Percentiles rank a stretch among this genome's conserved stretches.
Evolutionary conservation across 768 basidiomycete genomes (phyloP).

Genomic region (Rubroboletus satanas): DNA sequence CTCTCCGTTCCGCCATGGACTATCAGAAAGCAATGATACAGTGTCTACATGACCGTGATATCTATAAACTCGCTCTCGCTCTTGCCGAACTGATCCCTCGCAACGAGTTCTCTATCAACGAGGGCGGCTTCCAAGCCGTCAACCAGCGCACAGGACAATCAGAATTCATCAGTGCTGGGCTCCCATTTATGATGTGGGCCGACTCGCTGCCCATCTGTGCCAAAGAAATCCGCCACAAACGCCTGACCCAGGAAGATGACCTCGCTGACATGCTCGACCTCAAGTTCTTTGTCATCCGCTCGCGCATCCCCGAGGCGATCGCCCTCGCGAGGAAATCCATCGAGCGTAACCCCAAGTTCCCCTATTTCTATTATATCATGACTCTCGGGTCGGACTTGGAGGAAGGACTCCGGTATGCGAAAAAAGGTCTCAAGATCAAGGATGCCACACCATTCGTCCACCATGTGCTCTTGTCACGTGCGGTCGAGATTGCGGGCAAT

Average conservation of each 20-base stretch:
- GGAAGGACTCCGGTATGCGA: conserved; percentile 56
- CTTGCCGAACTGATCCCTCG: conserved; percentile 48
- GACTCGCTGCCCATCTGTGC: conserved; percentile 62
- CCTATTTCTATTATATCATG: conserved; percentile 64
- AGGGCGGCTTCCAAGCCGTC: conserved; percentile 51
- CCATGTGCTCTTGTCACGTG: conserved; percentile 56
- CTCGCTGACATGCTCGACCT: conserved; percentile 63
- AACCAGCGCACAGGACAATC: conserved; percentile 40
- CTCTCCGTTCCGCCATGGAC: conserved; percentile 37
- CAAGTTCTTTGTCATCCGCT: conserved; percentile 52
- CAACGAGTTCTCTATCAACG: conserved; percentile 58
- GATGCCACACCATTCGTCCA: conserved; percentile 52
- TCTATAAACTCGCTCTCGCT: conserved; percentile 48
- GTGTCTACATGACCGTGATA: conserved; percentile 43
- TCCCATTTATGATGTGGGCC: conserved; percentile 58
- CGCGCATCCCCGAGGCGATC: conserved; percentile 47
- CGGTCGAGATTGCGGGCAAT: conserved; percentile 56
- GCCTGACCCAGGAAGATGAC: conserved; percentile 42
- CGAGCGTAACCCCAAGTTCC: conserved; percentile 52
- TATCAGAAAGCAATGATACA: conserved; percentile 54
- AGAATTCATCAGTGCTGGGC: conserved; percentile 43
- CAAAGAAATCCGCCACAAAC: conserved; percentile 46
- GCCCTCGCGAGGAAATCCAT: conserved; percentile 44
- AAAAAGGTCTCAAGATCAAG: conserved; percentile 62
- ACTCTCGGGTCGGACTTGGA: conserved; percentile 46